phyloP scores from a whole-genome alignment of 305 asterid genomes.

The Solanum hybrid region DNA sequence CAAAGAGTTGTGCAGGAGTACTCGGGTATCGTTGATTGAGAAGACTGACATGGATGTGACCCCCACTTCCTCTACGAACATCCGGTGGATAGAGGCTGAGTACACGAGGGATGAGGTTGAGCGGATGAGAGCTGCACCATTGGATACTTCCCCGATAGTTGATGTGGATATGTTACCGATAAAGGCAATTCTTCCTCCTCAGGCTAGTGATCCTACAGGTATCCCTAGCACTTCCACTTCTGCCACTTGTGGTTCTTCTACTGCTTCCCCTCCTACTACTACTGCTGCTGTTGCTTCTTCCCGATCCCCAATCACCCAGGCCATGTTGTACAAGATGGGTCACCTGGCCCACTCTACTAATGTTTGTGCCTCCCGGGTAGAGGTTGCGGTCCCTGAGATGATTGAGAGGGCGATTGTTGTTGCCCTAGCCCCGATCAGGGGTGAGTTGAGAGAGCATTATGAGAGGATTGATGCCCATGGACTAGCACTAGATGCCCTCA shows the following conservation, averaged over 20 bases:
- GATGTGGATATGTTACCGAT: background rate
- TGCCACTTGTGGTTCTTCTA: background rate
- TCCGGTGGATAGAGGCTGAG: background rate
- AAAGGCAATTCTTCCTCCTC: background rate
- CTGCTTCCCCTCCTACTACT: background rate
- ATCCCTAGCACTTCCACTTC: background rate
- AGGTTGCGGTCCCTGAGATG: background rate
- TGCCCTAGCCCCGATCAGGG: background rate
- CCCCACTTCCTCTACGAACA: background rate
- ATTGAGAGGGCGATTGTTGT: background rate
- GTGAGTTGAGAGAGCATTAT: background rate
- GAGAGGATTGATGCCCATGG: background rate
- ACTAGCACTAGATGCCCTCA: background rate
- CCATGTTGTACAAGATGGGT: background rate
- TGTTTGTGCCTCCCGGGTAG: background rate
- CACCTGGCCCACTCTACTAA: background rate
- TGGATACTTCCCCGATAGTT: background rate
- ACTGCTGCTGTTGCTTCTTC: background rate
- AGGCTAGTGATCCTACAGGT: background rate
- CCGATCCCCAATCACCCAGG: background rate
- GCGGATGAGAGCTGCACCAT: background rate
- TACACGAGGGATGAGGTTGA: background rate
- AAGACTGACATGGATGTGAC: background rate
- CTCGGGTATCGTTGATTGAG: background rate
- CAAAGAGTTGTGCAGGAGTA: background rate